These are phyloP conservation scores for Herpotrichia juniperi DNA, from an alignment of 2,329 filamentous ascomycete species.

Conservation along the genomic window DNA sequence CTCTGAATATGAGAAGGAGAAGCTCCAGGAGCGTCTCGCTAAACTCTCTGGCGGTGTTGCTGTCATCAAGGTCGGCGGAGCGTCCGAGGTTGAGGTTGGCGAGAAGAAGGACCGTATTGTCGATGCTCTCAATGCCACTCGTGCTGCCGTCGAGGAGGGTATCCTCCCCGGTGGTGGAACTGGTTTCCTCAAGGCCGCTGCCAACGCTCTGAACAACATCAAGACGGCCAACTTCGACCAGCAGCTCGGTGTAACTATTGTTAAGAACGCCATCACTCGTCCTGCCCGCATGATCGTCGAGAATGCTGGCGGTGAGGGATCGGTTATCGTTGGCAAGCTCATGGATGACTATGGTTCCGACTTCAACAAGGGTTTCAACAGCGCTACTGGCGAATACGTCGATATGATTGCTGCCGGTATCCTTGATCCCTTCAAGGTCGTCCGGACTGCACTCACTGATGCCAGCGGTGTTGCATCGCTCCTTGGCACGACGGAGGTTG, in stretches of 20 bases:
- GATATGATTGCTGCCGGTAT: conserved; percentile 99
- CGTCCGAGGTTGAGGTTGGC: conserved; percentile 96
- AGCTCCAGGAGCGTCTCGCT: conserved; percentile 98
- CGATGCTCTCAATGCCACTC: conserved; percentile 96
- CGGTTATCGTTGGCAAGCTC: conserved; percentile 96
- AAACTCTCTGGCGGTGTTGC: conserved; percentile 99
- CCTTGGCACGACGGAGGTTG: conserved; percentile 96
- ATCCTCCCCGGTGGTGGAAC: conserved; percentile 99
- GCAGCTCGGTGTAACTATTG: conserved; percentile 95
- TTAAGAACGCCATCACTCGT: conserved; percentile 97
- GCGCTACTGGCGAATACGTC: conserved; percentile 94
- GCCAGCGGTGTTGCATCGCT: conserved; percentile 96
- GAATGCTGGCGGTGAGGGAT: conserved; percentile 95
- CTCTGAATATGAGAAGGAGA: conserved; percentile 99
- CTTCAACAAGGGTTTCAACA: conserved; percentile 99
- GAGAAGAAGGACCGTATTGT: conserved; percentile 99
- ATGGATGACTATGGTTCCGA: conserved; percentile 89
- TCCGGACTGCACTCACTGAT: conserved; percentile 93
- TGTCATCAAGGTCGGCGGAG: conserved; percentile 98
- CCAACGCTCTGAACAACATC: conserved; percentile 81
- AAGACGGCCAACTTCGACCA: conserved; percentile 98
- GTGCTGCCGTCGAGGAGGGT: conserved; percentile 97
- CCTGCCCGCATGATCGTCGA: conserved; percentile 95
- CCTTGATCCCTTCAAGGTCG: conserved; percentile 98
- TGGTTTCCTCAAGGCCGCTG: conserved; percentile 94